Conservation (phyloP, 768 basidiomycete genomes). For the Chlorophyllum brunneum region DNA sequence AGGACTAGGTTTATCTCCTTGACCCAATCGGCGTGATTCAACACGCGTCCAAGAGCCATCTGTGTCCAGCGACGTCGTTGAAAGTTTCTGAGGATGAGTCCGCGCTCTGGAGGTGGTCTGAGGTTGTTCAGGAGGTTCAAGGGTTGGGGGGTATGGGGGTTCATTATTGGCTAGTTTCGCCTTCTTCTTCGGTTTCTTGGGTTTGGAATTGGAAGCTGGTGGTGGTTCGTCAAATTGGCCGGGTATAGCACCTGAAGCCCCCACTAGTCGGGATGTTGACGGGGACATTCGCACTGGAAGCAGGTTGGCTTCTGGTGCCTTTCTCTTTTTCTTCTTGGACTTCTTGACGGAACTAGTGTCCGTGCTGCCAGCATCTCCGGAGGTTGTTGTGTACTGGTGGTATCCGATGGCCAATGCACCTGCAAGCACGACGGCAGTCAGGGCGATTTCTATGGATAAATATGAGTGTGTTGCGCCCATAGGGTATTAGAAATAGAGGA, state of each 20-base stretch:
- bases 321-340: conserved; percentile 44
- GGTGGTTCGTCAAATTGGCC: conserved; percentile 7
- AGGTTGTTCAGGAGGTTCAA: not conserved
- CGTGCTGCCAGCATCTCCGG: conserved; percentile 6
- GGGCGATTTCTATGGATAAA: conserved; percentile 31
- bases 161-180: too few species aligned
- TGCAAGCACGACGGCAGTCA: conserved; percentile 35
- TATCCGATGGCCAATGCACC: conserved; percentile 40
- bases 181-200: conserved; percentile 15
- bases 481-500: conserved; percentile 11
- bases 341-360: conserved; percentile 22
- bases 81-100: conserved; percentile 21
- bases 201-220: conserved; percentile 1
- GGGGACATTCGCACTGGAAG: not conserved
- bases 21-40: conserved; percentile 35
- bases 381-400: conserved; percentile 19
- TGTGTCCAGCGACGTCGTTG: conserved; percentile 41
- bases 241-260: conserved; percentile 11
- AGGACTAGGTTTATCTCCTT: conserved; percentile 19
- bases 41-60: conserved; percentile 74
- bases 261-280: conserved; percentile 5
- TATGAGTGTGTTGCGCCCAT: conserved; percentile 46
- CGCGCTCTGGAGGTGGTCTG: not conserved
- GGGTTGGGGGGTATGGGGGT: not conserved
- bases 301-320: conserved; percentile 19